Conservation (phyloP, 176 grass and related monocot species). For the Zoysia pacifica region DNA sequence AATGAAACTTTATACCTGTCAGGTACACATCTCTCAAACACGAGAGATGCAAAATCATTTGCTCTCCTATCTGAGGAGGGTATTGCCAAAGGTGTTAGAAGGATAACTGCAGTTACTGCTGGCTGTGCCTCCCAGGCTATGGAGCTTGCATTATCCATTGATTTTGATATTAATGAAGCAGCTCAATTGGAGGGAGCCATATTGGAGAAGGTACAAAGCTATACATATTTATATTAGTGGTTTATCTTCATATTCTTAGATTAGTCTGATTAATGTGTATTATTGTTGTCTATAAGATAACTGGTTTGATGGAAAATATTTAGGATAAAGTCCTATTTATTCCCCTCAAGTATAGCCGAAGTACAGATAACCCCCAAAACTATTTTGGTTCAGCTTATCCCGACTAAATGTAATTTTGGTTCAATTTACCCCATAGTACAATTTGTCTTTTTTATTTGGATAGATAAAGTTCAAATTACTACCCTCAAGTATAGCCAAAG, state of each 20-base stretch:
- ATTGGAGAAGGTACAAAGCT: conserved; percentile 69
- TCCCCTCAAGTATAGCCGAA: no score
- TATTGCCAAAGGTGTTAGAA: conserved; percentile 90
- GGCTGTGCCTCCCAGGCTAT: conserved; percentile 66
- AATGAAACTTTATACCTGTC: conserved; percentile 32
- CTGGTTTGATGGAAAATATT: background rate
- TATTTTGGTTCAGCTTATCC: no score
- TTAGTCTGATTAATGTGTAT: background rate
- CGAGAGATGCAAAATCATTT: conserved; percentile 78
- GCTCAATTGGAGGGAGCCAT: conserved; percentile 55
- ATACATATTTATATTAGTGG: background rate
- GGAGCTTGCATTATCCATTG: conserved; percentile 64
- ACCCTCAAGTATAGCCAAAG: no score
- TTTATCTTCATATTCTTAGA: background rate
- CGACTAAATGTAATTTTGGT: no score
- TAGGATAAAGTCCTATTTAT: no score
- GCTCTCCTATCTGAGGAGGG: conserved; percentile 90
- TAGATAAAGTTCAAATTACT: no score
- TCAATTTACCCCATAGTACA: no score
- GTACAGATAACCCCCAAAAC: no score
- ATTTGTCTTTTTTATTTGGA: no score
- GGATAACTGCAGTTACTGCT: conserved; percentile 85
- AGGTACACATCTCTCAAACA: conserved; percentile 94
- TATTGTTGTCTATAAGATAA: background rate
- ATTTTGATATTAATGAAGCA: conserved; percentile 56